These are phyloP conservation scores for Dichotomopilus funicola DNA, from an alignment of 2,329 filamentous ascomycete species.

Conservation along the genomic window DNA sequence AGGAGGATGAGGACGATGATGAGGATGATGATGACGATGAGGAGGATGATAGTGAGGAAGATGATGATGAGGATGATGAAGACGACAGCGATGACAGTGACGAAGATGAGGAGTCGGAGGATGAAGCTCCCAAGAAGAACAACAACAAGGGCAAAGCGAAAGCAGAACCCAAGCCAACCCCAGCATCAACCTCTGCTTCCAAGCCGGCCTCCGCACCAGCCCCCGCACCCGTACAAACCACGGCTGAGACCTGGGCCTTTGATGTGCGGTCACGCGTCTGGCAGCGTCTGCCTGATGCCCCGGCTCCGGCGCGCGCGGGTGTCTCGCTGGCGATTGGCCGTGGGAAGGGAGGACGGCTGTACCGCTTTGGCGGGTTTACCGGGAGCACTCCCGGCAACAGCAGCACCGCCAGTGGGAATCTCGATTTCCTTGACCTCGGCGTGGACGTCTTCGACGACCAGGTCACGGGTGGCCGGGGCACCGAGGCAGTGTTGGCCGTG, in stretches of 20 bases:
- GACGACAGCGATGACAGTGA: no score
- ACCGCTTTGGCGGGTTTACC: slow-evolving; percentile 76
- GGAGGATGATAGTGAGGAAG: no score
- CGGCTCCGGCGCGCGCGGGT: slow-evolving; percentile 60
- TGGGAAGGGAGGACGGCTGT: slow-evolving; percentile 41
- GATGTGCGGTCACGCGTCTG: slow-evolving; percentile 58
- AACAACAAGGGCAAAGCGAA: no score
- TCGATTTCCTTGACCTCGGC: slow-evolving; percentile 59
- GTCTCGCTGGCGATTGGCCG: slow-evolving; percentile 57
- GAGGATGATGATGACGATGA: no score
- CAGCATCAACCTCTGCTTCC: no score
- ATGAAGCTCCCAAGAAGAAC: no score
- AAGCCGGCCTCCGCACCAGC: no score
- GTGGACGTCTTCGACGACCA: slow-evolving; percentile 50
- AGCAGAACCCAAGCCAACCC: no score
- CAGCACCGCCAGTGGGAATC: slow-evolving; percentile 51
- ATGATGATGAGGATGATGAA: no score
- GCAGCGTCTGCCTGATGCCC: slow-evolving; percentile 61
- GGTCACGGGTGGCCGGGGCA: slow-evolving; percentile 16
- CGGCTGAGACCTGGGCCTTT: slow-evolving; percentile 72
- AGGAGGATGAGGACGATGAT: no score
- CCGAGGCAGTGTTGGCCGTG: slow-evolving; percentile 44
- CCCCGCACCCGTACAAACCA: slow-evolving; percentile 32
- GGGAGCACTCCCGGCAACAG: slow-evolving; percentile 46
- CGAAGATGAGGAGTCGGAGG: no score